Evolutionary conservation across 768 basidiomycete species (phyloP).

Genomic region (Leccinum imitatum): DNA sequence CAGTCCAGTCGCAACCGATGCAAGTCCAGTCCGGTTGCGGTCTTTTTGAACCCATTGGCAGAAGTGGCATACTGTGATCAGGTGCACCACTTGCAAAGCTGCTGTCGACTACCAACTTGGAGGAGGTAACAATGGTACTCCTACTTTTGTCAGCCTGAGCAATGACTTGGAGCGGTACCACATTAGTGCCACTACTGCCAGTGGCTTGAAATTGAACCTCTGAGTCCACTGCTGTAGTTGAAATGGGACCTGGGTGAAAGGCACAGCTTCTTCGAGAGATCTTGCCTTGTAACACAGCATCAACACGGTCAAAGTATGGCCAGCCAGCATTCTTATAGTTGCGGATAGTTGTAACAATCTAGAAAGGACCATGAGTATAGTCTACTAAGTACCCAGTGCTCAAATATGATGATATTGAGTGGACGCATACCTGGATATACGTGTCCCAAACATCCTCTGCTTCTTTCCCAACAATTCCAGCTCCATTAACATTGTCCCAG

Average conservation of each 20-base stretch:
- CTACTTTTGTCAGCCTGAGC: background rate
- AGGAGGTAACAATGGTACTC: background rate
- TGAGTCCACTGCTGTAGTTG: background rate
- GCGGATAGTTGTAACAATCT: background rate
- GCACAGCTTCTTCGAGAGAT: background rate
- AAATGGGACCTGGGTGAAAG: background rate
- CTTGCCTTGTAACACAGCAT: background rate
- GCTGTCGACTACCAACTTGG: background rate
- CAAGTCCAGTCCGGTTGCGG: too few relatives aligned
- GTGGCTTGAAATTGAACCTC: background rate
- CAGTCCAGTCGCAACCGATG: too few relatives aligned
- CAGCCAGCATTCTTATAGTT: background rate
- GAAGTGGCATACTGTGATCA: too few relatives aligned
- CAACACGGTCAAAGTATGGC: background rate
- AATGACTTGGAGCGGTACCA: background rate
- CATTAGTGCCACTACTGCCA: background rate
- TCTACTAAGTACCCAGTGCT: background rate
- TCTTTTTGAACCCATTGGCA: too few relatives aligned
- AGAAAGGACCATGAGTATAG: background rate
- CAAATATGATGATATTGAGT: background rate
- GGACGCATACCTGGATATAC: background rate
- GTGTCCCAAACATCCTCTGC: background rate
- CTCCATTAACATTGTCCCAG: background rate
- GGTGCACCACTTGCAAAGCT: background rate
- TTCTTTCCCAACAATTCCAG: background rate